Evolutionary conservation across 2,329 filamentous ascomycete species (phyloP), one percentile per base, ranked within the genome.

Genomic region (Diaporthe helianthi): DNA sequence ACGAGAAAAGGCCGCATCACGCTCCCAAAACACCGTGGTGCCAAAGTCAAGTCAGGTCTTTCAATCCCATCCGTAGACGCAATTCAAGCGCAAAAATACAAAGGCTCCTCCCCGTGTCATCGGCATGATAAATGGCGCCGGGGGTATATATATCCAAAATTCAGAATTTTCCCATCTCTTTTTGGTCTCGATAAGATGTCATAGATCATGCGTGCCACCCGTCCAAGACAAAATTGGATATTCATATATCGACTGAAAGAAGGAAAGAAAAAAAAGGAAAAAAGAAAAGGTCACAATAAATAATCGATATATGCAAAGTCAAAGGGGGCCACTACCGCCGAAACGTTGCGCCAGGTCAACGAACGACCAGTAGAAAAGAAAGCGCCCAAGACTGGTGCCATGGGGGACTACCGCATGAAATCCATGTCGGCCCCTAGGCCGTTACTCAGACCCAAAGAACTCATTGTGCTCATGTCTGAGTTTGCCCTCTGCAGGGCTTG

Each of bases 401-500:
- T 17, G 22, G 12, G 22, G 4, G 44, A 29, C 58, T 63, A 63
- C 58, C 58, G 41, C 44, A 63, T 80, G 71, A 82, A 84, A 63
- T 83, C 80, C 71, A 83, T 75, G 9, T 83, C 81, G 2, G 76
- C 26, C 26, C 36, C 67, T 69, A 82, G 6, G 24, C 54, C 76
- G 17, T 76, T 75, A 52, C 76, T 78, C 65, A 83, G 76, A 7
- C 77, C 77, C 12, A 82, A 69, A 1, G 78, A 68, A 47, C 74
- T 76, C 73, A 82, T 78, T 1, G 77, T 58, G 15, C 76, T 77
- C 29, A 78, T 78, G 51, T 84, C 83, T 0, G 81, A 78, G 65
- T 80, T 82, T 13, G 80, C 79, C 47, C 84, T 78, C 68, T 85
- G 84, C 2, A 87, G 73, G 1, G 81, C 80, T 31, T 86, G 84